Base-by-base conservation (phyloP, 768 basidiomycete species). In the Boletus sensibilis region DNA sequence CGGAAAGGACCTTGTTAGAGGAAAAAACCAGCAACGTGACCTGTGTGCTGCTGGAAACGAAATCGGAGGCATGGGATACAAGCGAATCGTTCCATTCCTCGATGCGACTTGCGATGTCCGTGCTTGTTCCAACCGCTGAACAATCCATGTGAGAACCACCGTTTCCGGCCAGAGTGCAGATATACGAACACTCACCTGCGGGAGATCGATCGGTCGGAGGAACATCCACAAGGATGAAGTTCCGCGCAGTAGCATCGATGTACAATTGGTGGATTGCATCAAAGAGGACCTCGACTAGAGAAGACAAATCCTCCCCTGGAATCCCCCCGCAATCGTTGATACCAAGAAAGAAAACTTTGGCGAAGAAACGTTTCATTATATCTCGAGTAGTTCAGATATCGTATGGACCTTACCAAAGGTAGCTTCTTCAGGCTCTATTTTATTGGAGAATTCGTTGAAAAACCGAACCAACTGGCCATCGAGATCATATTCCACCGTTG, bases 191-290 rank as follows among this genome's bases (percentile, higher is more conserved):
- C 35, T 38, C 14, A 25, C 60, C 52, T 34, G 44, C 50, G 16
- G 60, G 53, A 23, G 60, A 60, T 13, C 49, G 52, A 25, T 61
- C 37, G 23, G 58, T 60, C 13, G 58, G 60, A 47, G 58, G 60
- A 20, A 60, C 60, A n/a, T 61, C 60, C 5, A 60, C 40, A 27
- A 60, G 52, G 49, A 60, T 33, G 23, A 61, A 55, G 41, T 61
- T 55, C 13, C 60, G 58, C 11, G 49, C 60, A 38, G 13, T 4
- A 1, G 45, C 53, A 6, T 29, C 21, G 33, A 14, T 7, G 37
- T 48, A 55, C 40, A 60, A 44, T 38, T 23, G 39, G 11, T 31
- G 40, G 2, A 60, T 37, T 16, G 42, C 52, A 53, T 37, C 37
- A 34, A 60, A 59, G n/a, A 60, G 31, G 33, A 12, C 29, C 5